Percentiles rank a stretch among this genome's conserved stretches.
These are phyloP conservation scores for Raphanus sativus DNA, from an alignment of 345 rosid genomes.

Conservation along the genomic window DNA sequence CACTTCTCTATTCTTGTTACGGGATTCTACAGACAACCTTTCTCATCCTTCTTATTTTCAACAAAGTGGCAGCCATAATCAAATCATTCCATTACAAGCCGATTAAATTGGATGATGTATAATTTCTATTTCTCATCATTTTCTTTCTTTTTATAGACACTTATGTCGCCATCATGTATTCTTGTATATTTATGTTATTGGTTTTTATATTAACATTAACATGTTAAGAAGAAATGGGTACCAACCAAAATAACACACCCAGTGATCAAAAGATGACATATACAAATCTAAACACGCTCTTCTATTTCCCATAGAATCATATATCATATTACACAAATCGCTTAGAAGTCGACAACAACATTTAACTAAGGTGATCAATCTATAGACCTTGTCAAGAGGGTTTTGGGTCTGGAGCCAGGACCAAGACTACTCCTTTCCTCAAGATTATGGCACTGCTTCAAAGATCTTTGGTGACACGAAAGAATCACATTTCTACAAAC, in stretches of 20 bases:
- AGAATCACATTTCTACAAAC: constrained; percentile 38
- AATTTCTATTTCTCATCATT: not conserved
- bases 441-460: constrained; percentile 5
- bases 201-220: not conserved
- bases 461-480: not conserved
- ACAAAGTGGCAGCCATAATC: constrained; percentile 17
- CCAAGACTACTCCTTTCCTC: constrained; percentile 6
- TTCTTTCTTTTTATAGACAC: not conserved
- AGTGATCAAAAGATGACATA: constrained; percentile 7
- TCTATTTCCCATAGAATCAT: constrained; percentile 4
- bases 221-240: constrained; percentile 1
- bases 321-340: constrained; percentile 6
- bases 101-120: constrained; percentile 33
- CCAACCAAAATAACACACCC: constrained; percentile 21
- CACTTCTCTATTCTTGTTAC: constrained; percentile 36
- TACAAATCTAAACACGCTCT: constrained; percentile 22
- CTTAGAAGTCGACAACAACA: constrained; percentile 21
- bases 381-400: constrained; percentile 19
- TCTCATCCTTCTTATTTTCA: constrained; percentile 20
- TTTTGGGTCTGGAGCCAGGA: constrained; percentile 4
- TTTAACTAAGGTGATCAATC: constrained; percentile 17
- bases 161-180: not conserved
- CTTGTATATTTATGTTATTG: not conserved
- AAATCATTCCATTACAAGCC: constrained; percentile 17
- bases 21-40: constrained; percentile 31